These are phyloP conservation scores for Ceratobasidium sp. DNA, from an alignment of 1,284 basidiomycete genomes.

Conservation along the genomic window DNA sequence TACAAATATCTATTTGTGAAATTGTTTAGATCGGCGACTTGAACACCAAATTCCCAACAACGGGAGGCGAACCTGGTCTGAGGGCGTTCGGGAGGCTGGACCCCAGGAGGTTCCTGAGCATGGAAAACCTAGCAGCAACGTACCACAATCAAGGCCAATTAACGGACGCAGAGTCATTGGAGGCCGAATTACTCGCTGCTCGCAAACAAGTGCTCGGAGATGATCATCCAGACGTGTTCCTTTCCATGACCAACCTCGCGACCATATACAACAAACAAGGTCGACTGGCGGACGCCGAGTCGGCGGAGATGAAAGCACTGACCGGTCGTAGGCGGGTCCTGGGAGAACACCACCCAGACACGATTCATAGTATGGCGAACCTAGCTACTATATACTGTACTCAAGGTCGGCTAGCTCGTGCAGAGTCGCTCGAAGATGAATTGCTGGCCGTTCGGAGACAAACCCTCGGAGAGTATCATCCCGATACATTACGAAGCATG, in stretches of 20 bases:
- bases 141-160: neutral
- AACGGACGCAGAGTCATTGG: neutral
- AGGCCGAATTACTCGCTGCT: neutral
- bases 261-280: neutral
- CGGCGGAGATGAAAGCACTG: neutral
- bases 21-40: too few species aligned
- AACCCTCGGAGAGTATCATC: too few species aligned
- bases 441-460: too few species aligned
- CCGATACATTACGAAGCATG: too few species aligned
- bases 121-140: neutral
- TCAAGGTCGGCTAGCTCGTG: neutral
- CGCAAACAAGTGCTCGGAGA: neutral
- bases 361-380: neutral
- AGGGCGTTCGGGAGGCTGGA: too few species aligned
- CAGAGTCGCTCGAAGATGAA: neutral
- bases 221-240: neutral
- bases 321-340: neutral
- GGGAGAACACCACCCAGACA: neutral
- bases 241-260: neutral
- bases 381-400: neutral
- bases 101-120: too few species aligned
- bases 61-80: too few species aligned
- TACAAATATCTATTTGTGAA: too few species aligned
- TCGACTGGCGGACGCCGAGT: neutral
- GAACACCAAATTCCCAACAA: too few species aligned